Conservation (phyloP, 257 asterid species). For the Salvia hispanica region DNA sequence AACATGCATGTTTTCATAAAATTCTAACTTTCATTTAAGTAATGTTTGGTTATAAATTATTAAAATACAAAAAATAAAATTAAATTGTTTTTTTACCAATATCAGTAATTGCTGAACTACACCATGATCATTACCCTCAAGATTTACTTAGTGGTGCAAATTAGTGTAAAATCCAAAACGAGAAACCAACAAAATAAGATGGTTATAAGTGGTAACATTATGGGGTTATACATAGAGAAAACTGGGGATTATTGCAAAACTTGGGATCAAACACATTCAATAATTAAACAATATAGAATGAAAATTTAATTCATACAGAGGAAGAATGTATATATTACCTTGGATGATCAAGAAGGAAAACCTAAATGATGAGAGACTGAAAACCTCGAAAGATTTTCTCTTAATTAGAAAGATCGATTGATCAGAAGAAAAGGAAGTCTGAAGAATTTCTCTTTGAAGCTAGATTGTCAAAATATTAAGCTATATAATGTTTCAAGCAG, state of each 20-base stretch:
- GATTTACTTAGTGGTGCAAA: no score
- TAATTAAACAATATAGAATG: not conserved
- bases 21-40: no score
- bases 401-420: not conserved
- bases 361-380: not conserved
- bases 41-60: no score
- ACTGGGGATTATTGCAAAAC: not conserved
- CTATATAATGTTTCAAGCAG: constrained; percentile 23
- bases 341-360: constrained; percentile 9
- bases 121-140: no score
- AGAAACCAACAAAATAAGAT: no score
- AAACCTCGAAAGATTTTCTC: not conserved
- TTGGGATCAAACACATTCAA: not conserved
- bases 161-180: no score
- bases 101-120: no score
- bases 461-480: constrained; percentile 25
- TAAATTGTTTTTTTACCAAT: no score
- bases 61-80: no score
- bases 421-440: not conserved
- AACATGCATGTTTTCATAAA: no score
- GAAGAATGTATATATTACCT: constrained; percentile 14
- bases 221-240: not conserved
- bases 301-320: not conserved
- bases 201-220: no score
- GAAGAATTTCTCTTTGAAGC: not conserved